Conservation (phyloP, 2,329 filamentous ascomycete genomes). For the Aspergillus hiratsukae region DNA sequence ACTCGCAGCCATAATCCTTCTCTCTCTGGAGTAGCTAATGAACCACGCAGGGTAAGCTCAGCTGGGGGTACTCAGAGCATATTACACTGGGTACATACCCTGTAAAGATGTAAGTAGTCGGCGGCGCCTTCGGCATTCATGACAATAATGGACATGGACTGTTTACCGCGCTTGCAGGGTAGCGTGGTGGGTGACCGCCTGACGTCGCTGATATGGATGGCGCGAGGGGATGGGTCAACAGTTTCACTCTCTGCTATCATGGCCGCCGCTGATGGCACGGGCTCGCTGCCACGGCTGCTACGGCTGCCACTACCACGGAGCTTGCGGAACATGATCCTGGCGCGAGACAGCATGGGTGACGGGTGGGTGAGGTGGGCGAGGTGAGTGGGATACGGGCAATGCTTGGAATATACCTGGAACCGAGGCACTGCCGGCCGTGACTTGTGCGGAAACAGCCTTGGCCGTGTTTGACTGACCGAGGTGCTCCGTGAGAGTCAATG, state of each 20-base stretch:
- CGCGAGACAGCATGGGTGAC: constrained; percentile 1
- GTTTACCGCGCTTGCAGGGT: neutral
- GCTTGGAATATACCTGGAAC: neutral
- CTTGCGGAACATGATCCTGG: constrained; percentile 1
- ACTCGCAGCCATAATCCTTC: neutral
- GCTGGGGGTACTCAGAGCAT: neutral
- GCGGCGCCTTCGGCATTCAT: neutral
- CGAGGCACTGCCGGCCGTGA: neutral
- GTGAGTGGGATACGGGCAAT: constrained; percentile 1
- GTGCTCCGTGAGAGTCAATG: neutral
- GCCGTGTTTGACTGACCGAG: neutral
- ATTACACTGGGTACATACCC: neutral
- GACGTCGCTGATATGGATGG: constrained; percentile 7
- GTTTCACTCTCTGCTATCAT: constrained; percentile 3
- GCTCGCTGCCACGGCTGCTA: neutral
- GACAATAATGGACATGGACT: constrained; percentile 1
- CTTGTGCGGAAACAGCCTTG: neutral
- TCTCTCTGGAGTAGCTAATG: constrained; percentile 5
- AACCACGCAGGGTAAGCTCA: neutral
- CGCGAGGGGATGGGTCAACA: constrained; percentile 5
- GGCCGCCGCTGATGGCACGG: constrained; percentile 2
- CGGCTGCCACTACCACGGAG: neutral
- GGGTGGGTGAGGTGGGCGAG: no score
- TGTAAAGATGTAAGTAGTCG: neutral
- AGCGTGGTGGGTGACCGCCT: constrained; percentile 2